phyloP scores from a whole-genome alignment of 345 rosid genomes.

The Linum tenue region DNA sequence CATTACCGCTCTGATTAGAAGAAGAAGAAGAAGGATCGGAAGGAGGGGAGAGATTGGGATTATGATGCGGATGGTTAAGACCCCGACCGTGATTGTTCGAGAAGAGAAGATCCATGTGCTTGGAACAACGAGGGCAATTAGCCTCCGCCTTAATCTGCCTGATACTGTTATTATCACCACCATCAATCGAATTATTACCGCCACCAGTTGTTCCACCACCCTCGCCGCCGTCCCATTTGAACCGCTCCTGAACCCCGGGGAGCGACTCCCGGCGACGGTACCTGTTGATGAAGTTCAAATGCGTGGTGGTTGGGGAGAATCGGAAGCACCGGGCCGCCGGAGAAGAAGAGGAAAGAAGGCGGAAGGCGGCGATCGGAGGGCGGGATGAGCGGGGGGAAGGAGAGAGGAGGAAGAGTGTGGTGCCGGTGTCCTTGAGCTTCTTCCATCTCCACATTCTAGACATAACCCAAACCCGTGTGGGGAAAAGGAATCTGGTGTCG shows the following conservation, averaged over 20 bases:
- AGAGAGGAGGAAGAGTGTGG: background rate
- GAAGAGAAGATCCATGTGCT: conserved; percentile 76
- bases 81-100: conserved; percentile 20
- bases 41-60: conserved; percentile 28
- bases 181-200: background rate
- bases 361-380: conserved; percentile 17
- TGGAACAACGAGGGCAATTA: conserved; percentile 88
- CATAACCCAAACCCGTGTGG: conserved; percentile 12
- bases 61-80: conserved; percentile 26
- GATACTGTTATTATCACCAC: background rate
- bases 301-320: conserved; percentile 28
- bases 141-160: conserved; percentile 79
- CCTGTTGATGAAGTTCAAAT: conserved; percentile 29
- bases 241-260: conserved; percentile 48
- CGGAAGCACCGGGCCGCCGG: conserved; percentile 11
- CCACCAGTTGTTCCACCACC: conserved; percentile 8
- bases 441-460: conserved; percentile 65
- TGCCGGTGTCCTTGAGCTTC: conserved; percentile 31
- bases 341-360: conserved; percentile 12
- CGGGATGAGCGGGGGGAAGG: background rate
- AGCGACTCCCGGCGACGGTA: conserved; percentile 36
- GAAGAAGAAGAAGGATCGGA: conserved; percentile 6
- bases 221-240: conserved; percentile 60
- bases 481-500: background rate
- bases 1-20: background rate